Base-by-base conservation (phyloP, 108 stramenopile genomes). In the Parietichytrium sp. region DNA sequence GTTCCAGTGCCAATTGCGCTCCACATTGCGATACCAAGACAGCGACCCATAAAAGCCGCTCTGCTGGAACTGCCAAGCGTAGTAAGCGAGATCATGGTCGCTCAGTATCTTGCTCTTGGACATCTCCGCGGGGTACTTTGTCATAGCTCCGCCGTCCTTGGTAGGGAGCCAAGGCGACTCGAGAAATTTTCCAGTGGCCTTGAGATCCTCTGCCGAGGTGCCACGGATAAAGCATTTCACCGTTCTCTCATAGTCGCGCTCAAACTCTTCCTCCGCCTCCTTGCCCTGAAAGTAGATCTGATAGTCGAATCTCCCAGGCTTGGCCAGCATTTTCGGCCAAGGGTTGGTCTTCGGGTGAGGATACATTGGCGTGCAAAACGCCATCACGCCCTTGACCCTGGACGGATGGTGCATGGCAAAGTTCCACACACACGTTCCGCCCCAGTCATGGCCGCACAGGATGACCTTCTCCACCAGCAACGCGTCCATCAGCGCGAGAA, bases 351-450 rank as follows among this genome's bases (percentile, higher is more conserved):
- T 33, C 38, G 20, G 18, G 38, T 42, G 45, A 16, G 61, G 61
- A 72, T 45, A 72, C 38, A 45, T 45, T 42, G 61, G 61, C 3
- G 61, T 72, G 42, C 61, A 72, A 72, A 72, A 72, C 1, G 61
- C 61, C 6, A 42, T 42, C 38, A 72, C 29, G 20, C 61, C 61
- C 23, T 45, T 33, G 61, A 72, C 25, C n/a, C 61, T 33, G 38
- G 36, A 33, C 42, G 61, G 61, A 42, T 72, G 45, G 61, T 72
- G 61, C 61, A 72, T 1, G 33, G 61, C 61, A 27, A 72, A 72
- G 42, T 45, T 72, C 61, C 61, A 72, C 42, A 72, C 61, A 42
- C 61, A 72, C n/a, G 61, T 72, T 18, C 61, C 61, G 61, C 61
- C 61, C 61, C 61, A 72, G 42, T 72, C 61, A 42, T 72, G 61